Evolutionary conservation across 2,329 filamentous ascomycete species (phyloP).

Genomic region (Aspergillus costaricaensis): DNA sequence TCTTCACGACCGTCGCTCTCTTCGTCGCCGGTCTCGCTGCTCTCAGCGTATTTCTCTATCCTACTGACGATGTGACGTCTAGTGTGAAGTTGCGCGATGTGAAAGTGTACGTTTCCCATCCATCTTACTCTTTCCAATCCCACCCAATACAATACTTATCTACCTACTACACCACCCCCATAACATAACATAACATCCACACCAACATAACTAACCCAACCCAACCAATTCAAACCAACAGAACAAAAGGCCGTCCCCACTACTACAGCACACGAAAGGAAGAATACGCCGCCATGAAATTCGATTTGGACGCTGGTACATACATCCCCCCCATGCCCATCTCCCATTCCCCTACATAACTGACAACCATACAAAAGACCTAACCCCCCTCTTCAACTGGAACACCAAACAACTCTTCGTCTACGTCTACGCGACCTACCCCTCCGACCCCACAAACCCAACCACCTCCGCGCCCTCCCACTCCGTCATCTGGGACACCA

Average conservation of each 20-base stretch:
- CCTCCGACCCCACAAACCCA: conserved; percentile 37
- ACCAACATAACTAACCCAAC: too few relatives aligned
- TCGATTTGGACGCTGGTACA: conserved; percentile 78
- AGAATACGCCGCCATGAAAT: conserved; percentile 92
- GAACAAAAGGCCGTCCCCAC: conserved; percentile 86
- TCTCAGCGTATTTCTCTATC: conserved; percentile 68
- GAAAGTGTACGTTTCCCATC: conserved; percentile 68
- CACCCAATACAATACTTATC: too few relatives aligned
- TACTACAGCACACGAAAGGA: conserved; percentile 93
- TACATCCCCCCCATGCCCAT: not conserved
- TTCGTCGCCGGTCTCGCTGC: conserved; percentile 78
- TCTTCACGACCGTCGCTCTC: conserved; percentile 94
- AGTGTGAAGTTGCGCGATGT: conserved; percentile 59
- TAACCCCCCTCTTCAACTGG: conserved; percentile 94
- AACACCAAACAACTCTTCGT: conserved; percentile 99
- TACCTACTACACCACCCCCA: not conserved
- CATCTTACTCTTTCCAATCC: not conserved
- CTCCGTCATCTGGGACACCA: conserved; percentile 93
- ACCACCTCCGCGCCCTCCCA: conserved; percentile 45
- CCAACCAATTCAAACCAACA: conserved; percentile 38
- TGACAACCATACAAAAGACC: conserved; percentile 54
- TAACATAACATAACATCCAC: too few relatives aligned
- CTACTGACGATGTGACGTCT: conserved; percentile 58
- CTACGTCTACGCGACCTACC: conserved; percentile 82
- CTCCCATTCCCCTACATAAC: not conserved